These are phyloP conservation scores for Micromonas commoda DNA, from an alignment of 139 green algal genomes.

Conservation along the genomic window DNA sequence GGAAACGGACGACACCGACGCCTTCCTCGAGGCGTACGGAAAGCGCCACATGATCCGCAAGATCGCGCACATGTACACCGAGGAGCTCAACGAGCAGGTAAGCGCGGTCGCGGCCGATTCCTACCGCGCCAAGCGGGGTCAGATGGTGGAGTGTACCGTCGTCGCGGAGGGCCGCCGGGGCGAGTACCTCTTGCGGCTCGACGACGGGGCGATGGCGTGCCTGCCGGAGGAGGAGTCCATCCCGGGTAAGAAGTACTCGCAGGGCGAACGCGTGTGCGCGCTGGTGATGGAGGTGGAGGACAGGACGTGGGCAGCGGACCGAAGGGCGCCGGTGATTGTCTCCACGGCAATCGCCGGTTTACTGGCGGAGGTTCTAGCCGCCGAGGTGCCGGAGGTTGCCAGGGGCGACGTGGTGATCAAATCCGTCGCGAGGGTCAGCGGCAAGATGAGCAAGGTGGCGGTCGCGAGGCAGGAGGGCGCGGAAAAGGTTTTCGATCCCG, in stretches of 20 bases:
- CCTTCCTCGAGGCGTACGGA: conserved; percentile 6
- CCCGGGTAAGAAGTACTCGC: neutral
- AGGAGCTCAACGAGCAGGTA: neutral
- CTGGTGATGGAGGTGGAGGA: conserved; percentile 10
- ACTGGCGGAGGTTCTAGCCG: neutral
- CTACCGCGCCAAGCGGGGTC: neutral
- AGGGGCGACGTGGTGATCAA: conserved; percentile 1
- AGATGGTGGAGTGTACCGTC: neutral
- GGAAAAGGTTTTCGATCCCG: neutral
- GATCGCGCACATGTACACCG: neutral
- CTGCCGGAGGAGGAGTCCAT: neutral
- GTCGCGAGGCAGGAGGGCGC: neutral
- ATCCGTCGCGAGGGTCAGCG: neutral
- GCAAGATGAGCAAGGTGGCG: conserved; percentile 1
- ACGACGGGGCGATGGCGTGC: neutral
- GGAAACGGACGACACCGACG: conserved; percentile 17
- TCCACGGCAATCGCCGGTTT: conserved; percentile 3
- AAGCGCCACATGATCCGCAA: neutral
- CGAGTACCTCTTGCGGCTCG: conserved; percentile 3
- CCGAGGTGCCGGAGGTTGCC: neutral
- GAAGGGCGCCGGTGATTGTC: neutral
- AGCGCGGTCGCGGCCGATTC: neutral
- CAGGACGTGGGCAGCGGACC: neutral
- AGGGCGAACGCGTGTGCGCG: neutral
- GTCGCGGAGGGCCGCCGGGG: neutral